Conservation (phyloP, 208 protist genomes). For the Sergeia podlipaevii region DNA sequence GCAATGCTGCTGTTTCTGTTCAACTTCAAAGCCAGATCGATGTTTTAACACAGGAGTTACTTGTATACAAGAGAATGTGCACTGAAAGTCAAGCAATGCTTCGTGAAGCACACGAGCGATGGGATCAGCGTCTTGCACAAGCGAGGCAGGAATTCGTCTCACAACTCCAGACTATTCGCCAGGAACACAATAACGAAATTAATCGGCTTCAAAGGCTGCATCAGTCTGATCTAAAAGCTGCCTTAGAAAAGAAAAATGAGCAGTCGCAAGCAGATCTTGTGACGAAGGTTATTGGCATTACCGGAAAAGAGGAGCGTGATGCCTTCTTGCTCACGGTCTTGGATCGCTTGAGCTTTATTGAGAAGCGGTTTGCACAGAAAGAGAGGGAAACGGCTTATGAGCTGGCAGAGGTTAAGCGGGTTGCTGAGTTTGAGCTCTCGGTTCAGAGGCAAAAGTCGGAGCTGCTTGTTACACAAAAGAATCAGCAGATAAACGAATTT, state of each 20-base stretch:
- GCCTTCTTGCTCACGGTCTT: conserved; percentile 50
- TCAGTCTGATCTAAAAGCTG: conserved; percentile 23
- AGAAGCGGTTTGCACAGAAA: conserved; percentile 45
- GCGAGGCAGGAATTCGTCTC: conserved; percentile 28
- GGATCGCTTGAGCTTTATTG: conserved; percentile 61
- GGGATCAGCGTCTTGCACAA: conserved; percentile 28
- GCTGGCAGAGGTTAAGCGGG: conserved; percentile 46
- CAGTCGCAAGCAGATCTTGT: not conserved
- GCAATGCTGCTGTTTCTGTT: too few species aligned
- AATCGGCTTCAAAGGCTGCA: conserved; percentile 34
- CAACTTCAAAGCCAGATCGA: too few species aligned
- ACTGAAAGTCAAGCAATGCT: conserved; percentile 23
- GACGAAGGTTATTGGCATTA: not conserved
- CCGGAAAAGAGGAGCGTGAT: conserved; percentile 7
- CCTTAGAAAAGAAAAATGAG: conserved; percentile 12
- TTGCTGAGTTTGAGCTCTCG: conserved; percentile 60
- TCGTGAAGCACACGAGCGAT: conserved; percentile 19
- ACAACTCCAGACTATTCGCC: conserved; percentile 30
- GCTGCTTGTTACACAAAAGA: conserved; percentile 75
- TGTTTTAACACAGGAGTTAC: too few species aligned
- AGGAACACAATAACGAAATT: conserved; percentile 47
- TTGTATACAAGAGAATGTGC: conserved; percentile 25
- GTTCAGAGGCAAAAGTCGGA: conserved; percentile 55
- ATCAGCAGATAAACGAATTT: conserved; percentile 79
- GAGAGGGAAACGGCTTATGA: conserved; percentile 55